Percentiles rank a stretch among this genome's conserved stretches.
Conservation (phyloP, 441 rosid genomes). For the Biscutella laevigata region DNA sequence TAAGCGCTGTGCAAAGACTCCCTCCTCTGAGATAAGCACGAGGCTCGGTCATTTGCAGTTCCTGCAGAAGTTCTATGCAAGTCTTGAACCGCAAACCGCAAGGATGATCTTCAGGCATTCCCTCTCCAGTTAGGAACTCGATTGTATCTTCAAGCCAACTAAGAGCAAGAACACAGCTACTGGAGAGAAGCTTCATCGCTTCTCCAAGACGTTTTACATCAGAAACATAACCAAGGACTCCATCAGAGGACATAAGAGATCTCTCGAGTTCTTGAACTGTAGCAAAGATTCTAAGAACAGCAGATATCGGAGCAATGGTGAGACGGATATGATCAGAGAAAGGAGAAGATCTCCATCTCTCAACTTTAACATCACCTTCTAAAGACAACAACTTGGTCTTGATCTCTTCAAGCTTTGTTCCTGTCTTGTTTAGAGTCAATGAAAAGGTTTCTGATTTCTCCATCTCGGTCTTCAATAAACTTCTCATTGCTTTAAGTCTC, state of each 20-base stretch:
- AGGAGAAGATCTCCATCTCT: constrained; percentile 31
- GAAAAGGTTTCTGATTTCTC: constrained; percentile 50
- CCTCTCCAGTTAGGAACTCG: constrained; percentile 37
- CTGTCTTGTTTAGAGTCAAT: constrained; percentile 32
- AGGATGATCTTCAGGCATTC: constrained; percentile 28
- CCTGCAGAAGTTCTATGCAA: constrained; percentile 32
- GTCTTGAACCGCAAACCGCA: constrained; percentile 34
- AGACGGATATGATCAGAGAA: constrained; percentile 43
- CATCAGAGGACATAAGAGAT: constrained; percentile 28
- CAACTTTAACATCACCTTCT: constrained; percentile 33
- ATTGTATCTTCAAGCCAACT: constrained; percentile 55
- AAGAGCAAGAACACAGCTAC: constrained; percentile 55
- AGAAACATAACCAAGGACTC: constrained; percentile 34
- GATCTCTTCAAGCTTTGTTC: constrained; percentile 33
- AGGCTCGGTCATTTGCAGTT: constrained; percentile 31
- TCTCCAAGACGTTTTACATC: constrained; percentile 48
- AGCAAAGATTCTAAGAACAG: constrained; percentile 40
- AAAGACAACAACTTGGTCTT: constrained; percentile 30
- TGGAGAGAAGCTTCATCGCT: constrained; percentile 48
- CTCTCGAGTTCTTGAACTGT: constrained; percentile 46
- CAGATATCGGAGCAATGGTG: constrained; percentile 50
- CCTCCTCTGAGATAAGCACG: constrained; percentile 38
- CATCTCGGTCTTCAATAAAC: constrained; percentile 37
- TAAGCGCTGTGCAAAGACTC: constrained; percentile 32
- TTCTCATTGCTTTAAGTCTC: constrained; percentile 39